Base-by-base conservation (phyloP, 371 early-diverging fungal species). In the Mortierella polycephala region DNA sequence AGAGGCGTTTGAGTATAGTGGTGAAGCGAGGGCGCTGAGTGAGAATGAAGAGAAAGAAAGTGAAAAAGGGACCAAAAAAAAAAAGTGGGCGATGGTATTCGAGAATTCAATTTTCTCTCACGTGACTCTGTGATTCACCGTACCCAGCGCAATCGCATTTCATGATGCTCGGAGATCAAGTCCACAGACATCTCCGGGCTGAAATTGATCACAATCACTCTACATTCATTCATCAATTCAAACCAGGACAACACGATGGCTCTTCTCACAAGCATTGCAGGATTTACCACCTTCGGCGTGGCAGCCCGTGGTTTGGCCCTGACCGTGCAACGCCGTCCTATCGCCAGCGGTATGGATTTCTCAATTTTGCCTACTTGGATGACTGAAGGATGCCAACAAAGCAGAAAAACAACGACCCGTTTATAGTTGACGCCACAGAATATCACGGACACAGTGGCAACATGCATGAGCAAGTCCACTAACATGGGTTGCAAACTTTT, bases 211-310 rank as follows among this genome's bases (percentile, higher is more conserved):
- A n/a, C 16, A 47, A n/a, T 14, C 20, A 9, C 51, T 51, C 20
- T 51, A 16, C 3, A 16, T 51, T 9, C 51, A 51, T 18, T 18
- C 12, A 51, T 51, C 51, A 2, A 16, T 51, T 20, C 14, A 18
- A 16, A 51, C n/a, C 51, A 16, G 16, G 20, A 51, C 51, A 51
- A 18, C 18, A 51, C 51, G 20, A 18, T 79, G 79, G 66, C 73
- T 50, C 57, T 83, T 39, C 46, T 81, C 20, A 45, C 77, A 73
- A 69, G 62, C 63, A 66, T 83, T 64, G 62, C 74, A 14, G 83
- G 82, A 52, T 83, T 72, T 63, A 59, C 74, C 52, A 62, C 74
- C 60, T 83, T 83, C 49, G 82, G 83, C 39, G 42, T 81, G 18
- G 71, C 79, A 40, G 81, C 74, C 46, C 83, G 83, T 46, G 83